Evolutionary conservation across 345 rosid genomes (phyloP), one percentile per base, ranked within the genome.

Genomic region (Moricandia arvensis): DNA sequence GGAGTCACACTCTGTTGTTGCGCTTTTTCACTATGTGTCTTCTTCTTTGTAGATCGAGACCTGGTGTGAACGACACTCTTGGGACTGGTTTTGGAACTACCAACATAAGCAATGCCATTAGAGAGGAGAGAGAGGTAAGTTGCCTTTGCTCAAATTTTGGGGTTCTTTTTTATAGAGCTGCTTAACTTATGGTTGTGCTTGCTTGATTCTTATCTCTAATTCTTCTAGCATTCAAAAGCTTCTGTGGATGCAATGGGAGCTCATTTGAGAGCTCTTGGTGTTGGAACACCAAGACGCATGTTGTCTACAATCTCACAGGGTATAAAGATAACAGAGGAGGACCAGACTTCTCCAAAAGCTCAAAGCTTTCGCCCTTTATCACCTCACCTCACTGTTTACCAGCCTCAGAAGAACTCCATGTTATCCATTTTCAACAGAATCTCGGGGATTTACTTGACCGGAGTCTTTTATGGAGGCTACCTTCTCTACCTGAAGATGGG

Each of bases 401-500:
- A 79, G 79, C 82, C 82, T 68, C 82, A 79, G 71, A 74, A 55
- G 79, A 79, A 79, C 66, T 79, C 79, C 57, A 79, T 79, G 82
- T 27, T 79, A 12, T 79, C 82, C 18, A 79, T 79, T 16, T 79
- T 79, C 78, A 79, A 79, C 67, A 79, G 82, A 79, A 79, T 79
- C 71, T 79, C 82, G 2, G 82, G 78, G 17, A 69, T 68, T 68
- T 79, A 79, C 78, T 57, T 79, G 71, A 79, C 82, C 1, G 82
- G 82, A 54, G 78, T 79, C 74, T 18, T 43, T 63, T 73, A 73
- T 2, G 71, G 54, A 0, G 75, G 82, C 26, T 73, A 79, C 7
- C 78, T 79, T 68, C 75, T 79, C 54, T 79, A 79, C 75, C 65
- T 79, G 62, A 79, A 79, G 37, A 73, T 73, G 78, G 82, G 82